Evolutionary conservation across 345 rosid species (phyloP).

Genomic region (Corchorus capsularis): DNA sequence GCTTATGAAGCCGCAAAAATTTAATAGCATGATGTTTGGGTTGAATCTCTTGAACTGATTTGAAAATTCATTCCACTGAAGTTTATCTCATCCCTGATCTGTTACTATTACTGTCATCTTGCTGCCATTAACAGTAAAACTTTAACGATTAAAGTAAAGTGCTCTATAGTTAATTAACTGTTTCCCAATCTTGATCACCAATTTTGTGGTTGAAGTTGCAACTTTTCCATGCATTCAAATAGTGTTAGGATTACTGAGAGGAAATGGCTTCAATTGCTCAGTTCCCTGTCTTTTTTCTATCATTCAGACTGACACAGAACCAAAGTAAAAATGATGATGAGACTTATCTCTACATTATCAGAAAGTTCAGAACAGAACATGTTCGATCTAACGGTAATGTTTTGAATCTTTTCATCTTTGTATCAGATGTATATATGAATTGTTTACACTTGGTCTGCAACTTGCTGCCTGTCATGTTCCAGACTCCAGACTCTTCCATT

Average conservation of each 20-base stretch:
- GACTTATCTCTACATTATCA: background rate
- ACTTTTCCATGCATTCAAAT: background rate
- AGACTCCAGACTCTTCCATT: background rate
- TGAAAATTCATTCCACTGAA: background rate
- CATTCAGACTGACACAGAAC: background rate
- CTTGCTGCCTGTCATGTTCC: background rate
- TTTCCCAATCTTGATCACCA: background rate
- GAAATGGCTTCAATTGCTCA: background rate
- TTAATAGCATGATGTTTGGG: conserved; percentile 3
- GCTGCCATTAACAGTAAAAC: conserved; percentile 2
- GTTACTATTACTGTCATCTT: background rate
- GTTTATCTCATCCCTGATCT: background rate
- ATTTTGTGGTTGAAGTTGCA: background rate
- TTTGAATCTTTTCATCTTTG: background rate
- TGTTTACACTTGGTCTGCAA: background rate
- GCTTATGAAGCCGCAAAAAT: background rate
- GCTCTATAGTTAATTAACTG: background rate
- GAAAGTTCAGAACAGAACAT: background rate
- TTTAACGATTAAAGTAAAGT: background rate
- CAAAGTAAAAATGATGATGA: background rate
- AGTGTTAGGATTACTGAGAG: background rate
- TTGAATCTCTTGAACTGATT: background rate
- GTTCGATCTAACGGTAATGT: background rate
- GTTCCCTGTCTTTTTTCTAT: background rate
- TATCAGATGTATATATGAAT: background rate